Percentiles rank a stretch among this genome's conserved stretches.
Evolutionary conservation across 495 filamentous ascomycete species (phyloP).

Genomic region (Coniosporium apollinis): DNA sequence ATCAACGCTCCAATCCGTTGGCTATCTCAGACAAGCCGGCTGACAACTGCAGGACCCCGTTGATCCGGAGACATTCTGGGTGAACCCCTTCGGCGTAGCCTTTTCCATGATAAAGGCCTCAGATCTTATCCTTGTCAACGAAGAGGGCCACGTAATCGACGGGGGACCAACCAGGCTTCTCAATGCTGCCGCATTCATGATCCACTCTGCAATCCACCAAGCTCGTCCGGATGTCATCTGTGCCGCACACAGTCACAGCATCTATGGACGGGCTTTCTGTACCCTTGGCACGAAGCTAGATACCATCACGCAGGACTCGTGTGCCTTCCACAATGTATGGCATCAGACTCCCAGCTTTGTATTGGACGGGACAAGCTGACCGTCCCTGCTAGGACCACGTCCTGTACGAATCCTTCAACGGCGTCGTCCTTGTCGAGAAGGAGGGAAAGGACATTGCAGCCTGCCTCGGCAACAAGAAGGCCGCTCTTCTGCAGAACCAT

Average conservation of each 20-base stretch:
- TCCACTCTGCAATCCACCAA: conserved; percentile 36
- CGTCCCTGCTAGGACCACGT: conserved; percentile 38
- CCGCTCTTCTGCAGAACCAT: conserved; percentile 55
- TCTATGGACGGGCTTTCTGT: conserved; percentile 56
- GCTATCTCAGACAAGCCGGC: not conserved
- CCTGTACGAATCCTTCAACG: conserved; percentile 50
- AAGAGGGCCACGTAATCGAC: conserved; percentile 47
- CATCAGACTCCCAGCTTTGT: too few species aligned
- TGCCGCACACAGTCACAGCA: conserved; percentile 55
- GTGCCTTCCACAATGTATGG: conserved; percentile 26
- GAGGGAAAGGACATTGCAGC: conserved; percentile 53
- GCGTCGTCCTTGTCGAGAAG: conserved; percentile 52
- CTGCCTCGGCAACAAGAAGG: conserved; percentile 50
- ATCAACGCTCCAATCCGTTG: conserved; percentile 1
- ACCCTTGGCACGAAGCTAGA: conserved; percentile 49
- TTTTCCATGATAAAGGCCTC: conserved; percentile 53
- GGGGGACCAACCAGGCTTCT: conserved; percentile 44
- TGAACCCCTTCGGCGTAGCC: conserved; percentile 60
- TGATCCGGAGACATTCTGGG: conserved; percentile 55
- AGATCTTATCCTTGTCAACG: conserved; percentile 55
- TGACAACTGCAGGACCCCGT: conserved; percentile 38
- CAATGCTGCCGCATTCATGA: conserved; percentile 42
- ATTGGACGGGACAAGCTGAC: too few species aligned
- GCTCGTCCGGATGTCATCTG: conserved; percentile 57
- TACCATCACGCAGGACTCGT: conserved; percentile 36